phyloP scores from a whole-genome alignment of 768 basidiomycete species.

The Hygrophorus russula region DNA sequence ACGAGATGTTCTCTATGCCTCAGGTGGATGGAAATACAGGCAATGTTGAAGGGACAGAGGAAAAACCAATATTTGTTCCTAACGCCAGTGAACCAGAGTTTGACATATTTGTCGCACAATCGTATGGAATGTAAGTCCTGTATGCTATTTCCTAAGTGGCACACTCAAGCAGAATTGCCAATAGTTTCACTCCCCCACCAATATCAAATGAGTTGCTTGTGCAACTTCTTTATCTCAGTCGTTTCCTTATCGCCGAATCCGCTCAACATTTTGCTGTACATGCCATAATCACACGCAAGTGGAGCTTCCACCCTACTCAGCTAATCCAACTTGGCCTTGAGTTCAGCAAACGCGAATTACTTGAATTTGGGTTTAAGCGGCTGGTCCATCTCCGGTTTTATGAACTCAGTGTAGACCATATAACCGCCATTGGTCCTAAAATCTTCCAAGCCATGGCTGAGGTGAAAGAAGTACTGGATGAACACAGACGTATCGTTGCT shows the following conservation, averaged over 20 bases:
- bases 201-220: neutral
- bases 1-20: neutral
- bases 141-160: neutral
- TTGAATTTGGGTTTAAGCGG: neutral
- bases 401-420: neutral
- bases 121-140: neutral
- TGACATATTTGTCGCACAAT: slow-evolving; percentile 4
- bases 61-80: neutral
- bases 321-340: neutral
- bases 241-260: neutral
- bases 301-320: neutral
- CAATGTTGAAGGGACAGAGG: slow-evolving; percentile 1
- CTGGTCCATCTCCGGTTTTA: neutral
- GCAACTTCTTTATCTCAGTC: neutral
- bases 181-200: neutral
- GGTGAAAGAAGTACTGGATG: neutral
- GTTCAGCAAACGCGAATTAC: neutral
- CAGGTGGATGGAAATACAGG: neutral
- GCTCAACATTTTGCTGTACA: neutral
- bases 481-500: neutral
- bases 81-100: neutral
- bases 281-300: neutral
- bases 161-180: neutral
- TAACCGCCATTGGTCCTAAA: neutral
- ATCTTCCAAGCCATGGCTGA: neutral